Conservation (phyloP, 257 asterid species). For the Ballota nigra region DNA sequence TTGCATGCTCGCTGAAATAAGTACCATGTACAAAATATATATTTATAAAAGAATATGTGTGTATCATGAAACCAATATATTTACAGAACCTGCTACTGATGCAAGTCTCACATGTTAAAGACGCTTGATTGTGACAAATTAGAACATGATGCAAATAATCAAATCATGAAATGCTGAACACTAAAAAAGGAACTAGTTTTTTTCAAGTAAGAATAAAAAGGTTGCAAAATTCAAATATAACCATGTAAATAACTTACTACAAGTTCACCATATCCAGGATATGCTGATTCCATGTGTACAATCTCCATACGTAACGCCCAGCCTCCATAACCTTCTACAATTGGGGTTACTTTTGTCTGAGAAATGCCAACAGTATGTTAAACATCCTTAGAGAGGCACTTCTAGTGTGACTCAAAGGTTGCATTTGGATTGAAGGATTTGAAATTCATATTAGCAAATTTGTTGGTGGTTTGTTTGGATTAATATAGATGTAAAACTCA, state of each 20-base stretch:
- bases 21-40: background rate
- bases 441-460: background rate
- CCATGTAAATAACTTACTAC: constrained; percentile 56
- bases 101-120: background rate
- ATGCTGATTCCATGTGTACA: constrained; percentile 93
- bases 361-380: constrained; percentile 32
- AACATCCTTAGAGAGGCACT: constrained; percentile 18
- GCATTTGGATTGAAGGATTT: background rate
- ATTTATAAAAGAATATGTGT: background rate
- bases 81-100: background rate
- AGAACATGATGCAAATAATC: constrained; percentile 2
- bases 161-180: background rate
- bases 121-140: too few species aligned
- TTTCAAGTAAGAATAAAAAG: background rate
- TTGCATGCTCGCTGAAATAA: background rate
- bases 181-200: background rate
- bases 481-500: background rate
- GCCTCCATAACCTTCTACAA: constrained; percentile 98
- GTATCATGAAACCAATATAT: background rate
- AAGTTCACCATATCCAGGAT: constrained; percentile 96
- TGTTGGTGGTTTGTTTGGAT: background rate
- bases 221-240: background rate
- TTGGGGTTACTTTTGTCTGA: constrained; percentile 96
- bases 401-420: background rate
- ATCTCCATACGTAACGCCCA: constrained; percentile 98